These are phyloP conservation scores for Fomitiporia mediterranea DNA, from an alignment of 1,284 basidiomycete genomes.

Conservation along the genomic window DNA sequence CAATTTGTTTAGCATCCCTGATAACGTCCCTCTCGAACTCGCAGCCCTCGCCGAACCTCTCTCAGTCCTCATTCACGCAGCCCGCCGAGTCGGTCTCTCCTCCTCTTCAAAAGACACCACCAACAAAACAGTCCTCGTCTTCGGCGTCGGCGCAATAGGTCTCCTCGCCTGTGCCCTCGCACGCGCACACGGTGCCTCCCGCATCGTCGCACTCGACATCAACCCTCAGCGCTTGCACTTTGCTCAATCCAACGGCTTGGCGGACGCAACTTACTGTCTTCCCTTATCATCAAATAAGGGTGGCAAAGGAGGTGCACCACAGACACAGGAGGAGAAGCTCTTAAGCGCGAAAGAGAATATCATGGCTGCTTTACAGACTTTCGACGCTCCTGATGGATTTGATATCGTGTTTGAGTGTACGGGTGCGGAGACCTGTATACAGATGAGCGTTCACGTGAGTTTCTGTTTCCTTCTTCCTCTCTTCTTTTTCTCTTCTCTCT, in stretches of 20 bases:
- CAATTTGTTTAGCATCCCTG: constrained; percentile 57
- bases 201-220: constrained; percentile 81
- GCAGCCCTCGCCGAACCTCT: constrained; percentile 91
- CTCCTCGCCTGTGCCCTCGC: constrained; percentile 82
- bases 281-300: constrained; percentile 39
- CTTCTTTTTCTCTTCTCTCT: constrained; percentile 15
- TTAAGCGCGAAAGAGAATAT: constrained; percentile 61
- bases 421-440: constrained; percentile 87
- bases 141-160: constrained; percentile 91
- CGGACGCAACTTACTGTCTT: constrained; percentile 65
- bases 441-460: constrained; percentile 81
- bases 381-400: constrained; percentile 72
- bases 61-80: constrained; percentile 60
- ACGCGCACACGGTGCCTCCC: constrained; percentile 62
- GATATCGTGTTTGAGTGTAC: constrained; percentile 95
- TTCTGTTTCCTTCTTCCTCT: constrained; percentile 24
- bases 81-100: constrained; percentile 39
- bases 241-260: constrained; percentile 71
- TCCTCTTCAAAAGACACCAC: constrained; percentile 56
- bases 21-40: constrained; percentile 67
- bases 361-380: constrained; percentile 48
- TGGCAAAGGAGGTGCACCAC: constrained; percentile 39
- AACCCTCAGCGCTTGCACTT: constrained; percentile 78
- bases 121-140: constrained; percentile 76
- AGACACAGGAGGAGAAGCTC: constrained; percentile 60